phyloP scores from a whole-genome alignment of 176 grass and related monocot species.

The Rhynchospora pubera region DNA sequence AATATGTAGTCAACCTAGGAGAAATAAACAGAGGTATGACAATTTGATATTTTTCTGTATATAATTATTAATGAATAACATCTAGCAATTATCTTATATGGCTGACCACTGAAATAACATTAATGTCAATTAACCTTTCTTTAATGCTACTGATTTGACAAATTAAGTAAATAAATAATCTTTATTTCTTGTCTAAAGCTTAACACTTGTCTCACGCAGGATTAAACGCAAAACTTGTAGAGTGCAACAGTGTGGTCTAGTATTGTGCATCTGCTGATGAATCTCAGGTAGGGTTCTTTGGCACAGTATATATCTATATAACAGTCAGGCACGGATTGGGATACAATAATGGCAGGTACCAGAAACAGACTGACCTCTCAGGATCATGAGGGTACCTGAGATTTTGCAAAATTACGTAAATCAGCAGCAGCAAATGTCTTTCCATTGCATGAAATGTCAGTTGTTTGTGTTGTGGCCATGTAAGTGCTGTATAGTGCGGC shows the following conservation, averaged over 20 bases:
- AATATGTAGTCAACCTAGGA: constrained; percentile 55
- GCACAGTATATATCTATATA: not conserved
- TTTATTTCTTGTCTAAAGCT: not conserved
- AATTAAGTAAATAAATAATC: not conserved
- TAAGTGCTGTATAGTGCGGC: constrained; percentile 58
- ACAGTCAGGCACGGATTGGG: not conserved
- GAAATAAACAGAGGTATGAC: not conserved
- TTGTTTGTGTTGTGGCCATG: constrained; percentile 41
- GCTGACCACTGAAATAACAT: not conserved
- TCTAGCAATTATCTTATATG: not conserved
- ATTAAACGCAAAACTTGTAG: not conserved
- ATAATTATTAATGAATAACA: not conserved
- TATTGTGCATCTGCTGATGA: not conserved
- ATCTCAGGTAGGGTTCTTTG: not conserved
- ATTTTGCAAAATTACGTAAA: constrained; percentile 64
- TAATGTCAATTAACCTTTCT: not conserved
- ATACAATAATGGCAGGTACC: not conserved
- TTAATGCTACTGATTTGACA: not conserved
- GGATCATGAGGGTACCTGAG: constrained; percentile 31
- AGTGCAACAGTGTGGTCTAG: not conserved
- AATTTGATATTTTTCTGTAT: not conserved
- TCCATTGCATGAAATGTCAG: constrained; percentile 41
- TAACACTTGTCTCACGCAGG: not conserved
- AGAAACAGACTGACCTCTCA: not conserved
- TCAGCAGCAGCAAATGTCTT: constrained; percentile 38